Evolutionary conservation across 2,329 filamentous ascomycete species (phyloP).

Genomic region (Fusarium sp.): DNA sequence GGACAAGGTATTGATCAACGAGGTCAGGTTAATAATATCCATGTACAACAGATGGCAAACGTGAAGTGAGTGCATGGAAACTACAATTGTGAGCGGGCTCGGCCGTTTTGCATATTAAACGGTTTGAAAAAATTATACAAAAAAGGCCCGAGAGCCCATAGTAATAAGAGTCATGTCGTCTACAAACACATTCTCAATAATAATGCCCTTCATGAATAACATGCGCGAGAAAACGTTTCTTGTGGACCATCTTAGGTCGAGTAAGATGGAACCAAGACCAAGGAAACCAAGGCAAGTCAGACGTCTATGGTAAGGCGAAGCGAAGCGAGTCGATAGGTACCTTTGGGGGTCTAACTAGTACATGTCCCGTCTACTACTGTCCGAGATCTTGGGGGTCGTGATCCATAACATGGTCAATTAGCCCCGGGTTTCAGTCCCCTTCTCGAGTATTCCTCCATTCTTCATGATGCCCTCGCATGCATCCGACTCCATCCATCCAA

Average conservation of each 20-base stretch:
- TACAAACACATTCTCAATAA: background rate
- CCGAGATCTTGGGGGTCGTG: constrained; percentile 1
- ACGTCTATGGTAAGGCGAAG: background rate
- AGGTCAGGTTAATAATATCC: background rate
- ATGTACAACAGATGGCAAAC: background rate
- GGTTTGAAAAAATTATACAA: background rate
- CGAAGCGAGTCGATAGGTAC: background rate
- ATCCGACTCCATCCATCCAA: background rate
- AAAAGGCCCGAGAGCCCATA: background rate
- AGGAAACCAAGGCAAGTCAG: background rate
- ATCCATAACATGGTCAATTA: background rate
- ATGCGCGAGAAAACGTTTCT: background rate
- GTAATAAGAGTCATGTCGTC: background rate
- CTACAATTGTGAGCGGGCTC: background rate
- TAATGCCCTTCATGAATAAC: background rate
- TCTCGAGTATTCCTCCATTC: background rate
- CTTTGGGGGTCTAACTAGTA: constrained; percentile 1
- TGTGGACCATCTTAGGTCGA: background rate
- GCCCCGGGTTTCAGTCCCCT: background rate
- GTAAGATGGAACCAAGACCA: background rate
- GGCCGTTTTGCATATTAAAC: background rate
- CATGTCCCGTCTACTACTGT: background rate
- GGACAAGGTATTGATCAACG: constrained; percentile 28
- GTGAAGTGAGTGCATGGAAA: background rate
- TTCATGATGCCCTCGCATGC: background rate